Percentiles rank a stretch among this genome's conserved stretches.
Conservation (phyloP, 2,329 filamentous ascomycete species). For the Ophiosphaerella herpotricha region DNA sequence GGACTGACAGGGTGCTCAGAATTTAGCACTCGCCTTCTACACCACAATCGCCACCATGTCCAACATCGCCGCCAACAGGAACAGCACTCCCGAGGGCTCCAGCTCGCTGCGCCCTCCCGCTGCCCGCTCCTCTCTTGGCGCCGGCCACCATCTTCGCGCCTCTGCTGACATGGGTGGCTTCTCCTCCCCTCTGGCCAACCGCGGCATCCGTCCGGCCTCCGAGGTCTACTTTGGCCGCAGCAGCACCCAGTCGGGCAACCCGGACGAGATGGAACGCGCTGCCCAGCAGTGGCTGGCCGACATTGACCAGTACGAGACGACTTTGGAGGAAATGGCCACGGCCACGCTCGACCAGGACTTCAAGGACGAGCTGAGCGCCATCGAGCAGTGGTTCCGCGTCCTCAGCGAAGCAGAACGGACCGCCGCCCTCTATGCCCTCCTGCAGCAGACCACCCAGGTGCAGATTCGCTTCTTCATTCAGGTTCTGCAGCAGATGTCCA, state of each 20-base stretch:
- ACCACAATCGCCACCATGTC: constrained; percentile 46
- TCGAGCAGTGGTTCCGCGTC: constrained; percentile 99
- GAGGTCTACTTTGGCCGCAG: constrained; percentile 86
- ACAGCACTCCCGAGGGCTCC: constrained; percentile 93
- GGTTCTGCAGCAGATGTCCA: constrained; percentile 97
- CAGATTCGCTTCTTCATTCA: constrained; percentile 99
- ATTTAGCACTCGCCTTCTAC: constrained; percentile 1
- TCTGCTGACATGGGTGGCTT: constrained; percentile 96
- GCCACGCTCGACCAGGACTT: constrained; percentile 99
- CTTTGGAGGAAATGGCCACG: constrained; percentile 96
- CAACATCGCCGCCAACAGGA: constrained; percentile 72
- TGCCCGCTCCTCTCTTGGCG: constrained; percentile 73
- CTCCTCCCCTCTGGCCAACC: constrained; percentile 70
- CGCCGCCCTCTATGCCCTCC: constrained; percentile 88
- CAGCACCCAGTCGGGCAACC: constrained; percentile 67
- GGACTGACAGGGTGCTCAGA: constrained; percentile 1
- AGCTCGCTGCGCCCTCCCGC: constrained; percentile 82
- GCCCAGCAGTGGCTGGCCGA: constrained; percentile 99
- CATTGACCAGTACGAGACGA: constrained; percentile 99
- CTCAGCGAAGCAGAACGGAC: constrained; percentile 96
- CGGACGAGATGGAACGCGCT: constrained; percentile 90
- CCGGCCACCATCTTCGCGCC: constrained; percentile 84
- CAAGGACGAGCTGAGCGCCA: constrained; percentile 97
- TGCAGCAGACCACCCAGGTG: constrained; percentile 98
- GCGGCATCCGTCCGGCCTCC: constrained; percentile 86